Percentiles rank a stretch among this genome's conserved stretches.
Conservation (phyloP, 768 basidiomycete species). For the Leccinum broughii region DNA sequence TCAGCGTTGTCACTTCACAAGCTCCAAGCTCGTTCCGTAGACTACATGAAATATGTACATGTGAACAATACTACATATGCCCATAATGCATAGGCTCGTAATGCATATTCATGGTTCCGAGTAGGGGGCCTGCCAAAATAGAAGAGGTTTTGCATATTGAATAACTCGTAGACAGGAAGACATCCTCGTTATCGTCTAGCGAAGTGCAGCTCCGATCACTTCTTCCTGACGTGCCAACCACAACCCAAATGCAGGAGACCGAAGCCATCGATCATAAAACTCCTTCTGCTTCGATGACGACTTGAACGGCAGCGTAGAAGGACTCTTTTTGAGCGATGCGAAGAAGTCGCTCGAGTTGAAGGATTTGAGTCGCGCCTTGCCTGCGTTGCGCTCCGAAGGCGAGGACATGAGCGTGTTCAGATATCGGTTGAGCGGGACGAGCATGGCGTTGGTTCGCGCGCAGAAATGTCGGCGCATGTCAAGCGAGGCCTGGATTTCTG, state of each 20-base stretch:
- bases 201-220: constrained; percentile 49
- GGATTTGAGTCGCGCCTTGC: too few species aligned
- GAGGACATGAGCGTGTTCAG: constrained; percentile 60
- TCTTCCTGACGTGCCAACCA: constrained; percentile 81
- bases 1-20: not conserved
- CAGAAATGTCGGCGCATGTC: constrained; percentile 80
- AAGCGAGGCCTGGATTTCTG: constrained; percentile 64
- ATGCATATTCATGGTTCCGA: not conserved
- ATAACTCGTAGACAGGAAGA: not conserved
- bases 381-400: too few species aligned
- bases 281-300: constrained; percentile 61
- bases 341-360: too few species aligned
- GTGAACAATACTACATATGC: not conserved
- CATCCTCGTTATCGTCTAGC: not conserved
- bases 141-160: not conserved
- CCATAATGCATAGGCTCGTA: not conserved
- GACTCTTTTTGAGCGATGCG: constrained; percentile 33
- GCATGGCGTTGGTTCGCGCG: constrained; percentile 79
- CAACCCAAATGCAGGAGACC: constrained; percentile 72
- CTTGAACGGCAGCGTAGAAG: constrained; percentile 73
- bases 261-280: constrained; percentile 78
- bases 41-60: not conserved
- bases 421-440: constrained; percentile 90
- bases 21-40: not conserved
- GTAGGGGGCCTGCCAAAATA: not conserved